Evolutionary conservation across 208 protist genomes (phyloP).

Genomic region (Porcisia hertigi): DNA sequence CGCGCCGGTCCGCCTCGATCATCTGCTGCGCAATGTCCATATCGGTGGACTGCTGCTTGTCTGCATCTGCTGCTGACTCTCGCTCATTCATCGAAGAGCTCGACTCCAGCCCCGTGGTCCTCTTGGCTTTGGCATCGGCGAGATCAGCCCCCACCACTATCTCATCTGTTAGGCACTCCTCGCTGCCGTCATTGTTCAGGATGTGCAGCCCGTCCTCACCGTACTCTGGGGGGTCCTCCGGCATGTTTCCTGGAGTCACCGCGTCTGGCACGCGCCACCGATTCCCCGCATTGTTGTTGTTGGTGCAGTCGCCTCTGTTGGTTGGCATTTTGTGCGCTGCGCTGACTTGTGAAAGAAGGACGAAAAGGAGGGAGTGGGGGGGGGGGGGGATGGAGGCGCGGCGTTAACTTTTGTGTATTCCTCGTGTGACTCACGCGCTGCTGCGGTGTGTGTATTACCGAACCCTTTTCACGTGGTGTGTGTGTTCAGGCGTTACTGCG

Average conservation of each 20-base stretch:
- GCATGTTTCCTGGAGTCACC: constrained; percentile 14
- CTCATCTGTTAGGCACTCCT: constrained; percentile 12
- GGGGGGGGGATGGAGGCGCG: too few relatives aligned
- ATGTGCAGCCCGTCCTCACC: constrained; percentile 37
- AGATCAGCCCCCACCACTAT: not conserved
- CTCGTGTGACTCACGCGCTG: too few relatives aligned
- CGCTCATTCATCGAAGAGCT: constrained; percentile 1
- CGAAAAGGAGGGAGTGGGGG: too few relatives aligned
- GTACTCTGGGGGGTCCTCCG: constrained; percentile 44
- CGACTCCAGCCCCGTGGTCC: not conserved
- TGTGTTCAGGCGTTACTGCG: too few relatives aligned
- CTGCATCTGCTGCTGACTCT: not conserved
- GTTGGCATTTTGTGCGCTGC: not conserved
- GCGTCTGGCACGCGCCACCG: not conserved
- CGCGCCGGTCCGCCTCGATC: constrained; percentile 25
- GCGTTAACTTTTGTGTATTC: too few relatives aligned
- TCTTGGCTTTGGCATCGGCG: not conserved
- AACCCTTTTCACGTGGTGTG: too few relatives aligned
- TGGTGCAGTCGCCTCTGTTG: not conserved
- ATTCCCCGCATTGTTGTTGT: not conserved
- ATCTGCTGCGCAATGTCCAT: constrained; percentile 23
- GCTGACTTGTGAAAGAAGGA: too few relatives aligned
- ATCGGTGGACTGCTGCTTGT: not conserved
- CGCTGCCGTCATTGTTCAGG: constrained; percentile 24
- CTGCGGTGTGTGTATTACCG: too few relatives aligned